Evolutionary conservation across 352 stramenopile species (phyloP), one percentile per base, ranked within the genome.

Genomic region (Phytopythium mirpurense): DNA sequence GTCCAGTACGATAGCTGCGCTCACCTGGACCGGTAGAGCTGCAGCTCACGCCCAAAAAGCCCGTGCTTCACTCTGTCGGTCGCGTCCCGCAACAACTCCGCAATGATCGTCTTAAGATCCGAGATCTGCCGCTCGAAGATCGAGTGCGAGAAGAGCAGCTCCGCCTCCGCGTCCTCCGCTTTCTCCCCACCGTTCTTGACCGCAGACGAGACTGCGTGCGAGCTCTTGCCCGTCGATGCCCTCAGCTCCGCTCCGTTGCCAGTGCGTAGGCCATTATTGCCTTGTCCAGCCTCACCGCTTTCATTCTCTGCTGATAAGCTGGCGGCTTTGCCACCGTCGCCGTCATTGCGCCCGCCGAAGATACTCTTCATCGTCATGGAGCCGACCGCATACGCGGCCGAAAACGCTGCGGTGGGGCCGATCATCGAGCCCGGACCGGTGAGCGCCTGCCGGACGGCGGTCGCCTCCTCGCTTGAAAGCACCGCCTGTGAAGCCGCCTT

Each of bases 361-460:
- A 92, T 48, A 38, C 65, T 90, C 44, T 77, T 79, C 56, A 91
- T 72, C 10, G 81, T 89, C 52, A 84, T 84, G 2, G 77, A 88
- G 21, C 81, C 81, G 1, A 83, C 78, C 8, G 78, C 88, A 60
- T 90, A 92, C 10, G 77, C 81, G 5, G 78, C 81, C 6, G 74
- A 79, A 14, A 92, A 62, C 6, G 81, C 81, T 29, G 78, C 78
- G 0, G 72, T 83, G 5, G 81, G 81, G 15, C 81, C 81, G 32
- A 92, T 92, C 60, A 92, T 71, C 1, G 74, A 65, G 2, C 78
- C 81, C 8, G 81, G 81, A 11, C 81, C 81, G 43, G 71, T 64
- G 16, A 92, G 68, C 15, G 81, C 81, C 54, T 88, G 72, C 2
- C 72, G 72, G 55, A 92, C 81, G 1, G 81, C 81, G 0, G 73